Evolutionary conservation across 768 basidiomycete species (phyloP), one percentile per base, ranked within the genome.

Genomic region (Cytidiella melzeri): DNA sequence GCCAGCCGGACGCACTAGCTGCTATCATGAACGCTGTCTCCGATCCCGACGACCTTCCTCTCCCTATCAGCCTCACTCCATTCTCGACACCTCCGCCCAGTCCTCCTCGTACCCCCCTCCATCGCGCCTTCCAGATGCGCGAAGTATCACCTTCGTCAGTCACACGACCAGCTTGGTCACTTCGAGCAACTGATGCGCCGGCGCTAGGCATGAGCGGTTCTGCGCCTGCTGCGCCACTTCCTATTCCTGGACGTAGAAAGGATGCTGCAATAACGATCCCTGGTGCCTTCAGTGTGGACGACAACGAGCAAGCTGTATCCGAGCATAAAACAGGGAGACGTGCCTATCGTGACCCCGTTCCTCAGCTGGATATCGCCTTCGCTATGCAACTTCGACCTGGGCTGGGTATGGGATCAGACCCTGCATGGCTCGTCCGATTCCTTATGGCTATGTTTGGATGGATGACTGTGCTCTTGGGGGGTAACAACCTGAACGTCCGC

Each of bases 381-480:
- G 84, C 84, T 39, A 83, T 88, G 83, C 86, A 88, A 64, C 73
- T 87, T 42, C 75, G 84, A 25, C 84, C 84, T 4, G 84, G 85
- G 1, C 65, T 87, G 19, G 85, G 84, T 30, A 64, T 75, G 10
- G 81, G 84, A 36, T 81, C 84, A 10, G 86, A 88, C 57, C 74
- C 84, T 5, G 85, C 85, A 30, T 88, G 84, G 84, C 77, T 87
- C 72, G 83, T 88, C 43, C 69, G 85, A 51, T 88, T 86, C 61
- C 64, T 88, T 65, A 87, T 89, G 85, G 72, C 80, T 25, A 75
- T 87, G 65, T 87, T 84, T 62, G 86, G 85, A 20, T 88, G 86
- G 86, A 72, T 88, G 54, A 75, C 81, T 37, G 74, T 87, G 25
- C 68, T 83, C n/a, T 46, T 67, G 7, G 64, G 64, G 5, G 47